These are phyloP conservation scores for Beauveria bassiana DNA, from an alignment of 2,329 filamentous ascomycete species.

Conservation along the genomic window DNA sequence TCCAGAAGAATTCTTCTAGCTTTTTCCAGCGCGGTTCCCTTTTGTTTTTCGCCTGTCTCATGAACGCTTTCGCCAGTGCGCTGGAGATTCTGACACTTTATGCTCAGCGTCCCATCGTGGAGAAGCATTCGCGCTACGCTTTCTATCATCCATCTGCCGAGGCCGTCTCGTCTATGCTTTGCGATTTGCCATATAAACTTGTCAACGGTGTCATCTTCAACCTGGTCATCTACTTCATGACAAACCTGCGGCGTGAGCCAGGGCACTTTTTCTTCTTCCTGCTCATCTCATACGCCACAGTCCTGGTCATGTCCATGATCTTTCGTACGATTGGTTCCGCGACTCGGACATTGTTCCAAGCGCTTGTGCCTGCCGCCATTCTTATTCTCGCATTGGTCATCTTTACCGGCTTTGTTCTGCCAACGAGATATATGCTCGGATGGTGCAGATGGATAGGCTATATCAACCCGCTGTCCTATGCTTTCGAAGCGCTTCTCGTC, in stretches of 20 bases:
- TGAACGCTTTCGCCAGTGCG: conserved; percentile 76
- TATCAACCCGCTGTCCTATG: conserved; percentile 70
- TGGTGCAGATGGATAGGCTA: conserved; percentile 85
- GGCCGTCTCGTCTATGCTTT: conserved; percentile 79
- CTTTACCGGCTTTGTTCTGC: conserved; percentile 63
- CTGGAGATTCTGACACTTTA: conserved; percentile 83
- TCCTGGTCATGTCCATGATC: conserved; percentile 76
- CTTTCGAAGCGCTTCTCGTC: conserved; percentile 72
- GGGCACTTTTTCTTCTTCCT: conserved; percentile 82
- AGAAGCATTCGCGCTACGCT: conserved; percentile 81
- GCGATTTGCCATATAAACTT: conserved; percentile 72
- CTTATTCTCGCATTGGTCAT: conserved; percentile 60
- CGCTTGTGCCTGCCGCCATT: conserved; percentile 52
- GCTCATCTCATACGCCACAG: conserved; percentile 65
- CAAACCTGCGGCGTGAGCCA: conserved; percentile 65
- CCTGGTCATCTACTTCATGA: conserved; percentile 77
- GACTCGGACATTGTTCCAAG: conserved; percentile 61
- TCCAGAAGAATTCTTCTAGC: conserved; percentile 54
- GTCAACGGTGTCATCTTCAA: conserved; percentile 69
- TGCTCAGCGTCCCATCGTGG: conserved; percentile 81
- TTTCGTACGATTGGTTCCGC: conserved; percentile 75
- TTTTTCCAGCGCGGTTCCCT: conserved; percentile 76
- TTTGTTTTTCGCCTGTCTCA: conserved; percentile 79
- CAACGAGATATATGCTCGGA: conserved; percentile 60
- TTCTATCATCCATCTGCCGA: conserved; percentile 89